Base-by-base conservation (phyloP, 306 rosid species). In the Luffa aegyptiaca region DNA sequence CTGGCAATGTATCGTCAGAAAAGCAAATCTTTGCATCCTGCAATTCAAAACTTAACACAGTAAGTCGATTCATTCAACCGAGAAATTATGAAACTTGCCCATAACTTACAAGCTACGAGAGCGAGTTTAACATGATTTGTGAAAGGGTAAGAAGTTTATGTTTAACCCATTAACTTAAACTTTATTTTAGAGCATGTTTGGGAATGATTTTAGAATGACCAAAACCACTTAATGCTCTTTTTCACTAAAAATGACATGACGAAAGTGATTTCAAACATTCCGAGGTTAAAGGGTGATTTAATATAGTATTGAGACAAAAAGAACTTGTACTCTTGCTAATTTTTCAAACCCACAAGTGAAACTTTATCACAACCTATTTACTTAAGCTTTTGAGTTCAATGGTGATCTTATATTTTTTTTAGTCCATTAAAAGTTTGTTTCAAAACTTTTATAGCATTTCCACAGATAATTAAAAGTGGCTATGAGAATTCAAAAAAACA, bases 1-100 rank as follows among this genome's bases (percentile, higher is more conserved):
- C 83, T 2, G 89, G 85, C 36, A 82, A 74, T 0, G 78, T 79
- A 39, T 86, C 86, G 49, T 83, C 84, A 41, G 76, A 66, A 14
- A 78, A 57, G 33, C 77, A 78, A 45, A 33, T 10, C 63, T 74
- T 86, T 4, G 82, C 83, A 31, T 83, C 83, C 83, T 85, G 71
- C 14, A 41, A 1, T 42, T n/a, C 33, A 2, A 46, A 20, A 71
- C 2, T 18, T 8, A 71, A 26, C 11, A 18, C 16, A 33, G 39
- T 66, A 5, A 66, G 61, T 31, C 57, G 2, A 14, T 73, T 65
- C 12, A n/a, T 68, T 73, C 77, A 8, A 3, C 49, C 6, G 5
- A 66, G 73, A 57, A 6, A n/a, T 56, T n/a, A 20, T 0, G 12
- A 20, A 10, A 59, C 65, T 10, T 59, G 62, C 1, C 31, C 33